Evolutionary conservation across 2,329 filamentous ascomycete genomes (phyloP), one percentile per base, ranked within the genome.

Genomic region (Pseudogymnoascus sp.): DNA sequence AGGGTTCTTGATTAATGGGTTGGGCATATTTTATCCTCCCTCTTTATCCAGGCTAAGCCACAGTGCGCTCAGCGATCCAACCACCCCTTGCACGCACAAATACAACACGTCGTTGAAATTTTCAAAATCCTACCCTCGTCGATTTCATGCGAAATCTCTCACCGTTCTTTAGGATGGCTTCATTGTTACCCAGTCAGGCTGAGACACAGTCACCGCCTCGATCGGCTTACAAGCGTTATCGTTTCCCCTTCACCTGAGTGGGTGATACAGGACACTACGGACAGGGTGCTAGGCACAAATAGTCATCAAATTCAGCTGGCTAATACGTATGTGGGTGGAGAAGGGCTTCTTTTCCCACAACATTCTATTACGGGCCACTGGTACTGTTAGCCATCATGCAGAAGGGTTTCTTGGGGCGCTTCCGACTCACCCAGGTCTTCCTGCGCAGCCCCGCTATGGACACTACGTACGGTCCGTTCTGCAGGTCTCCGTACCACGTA

Each of bases 161-260:
- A 56, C 50, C 50, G 50, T 56, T 56, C 28, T 56, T 56, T 56
- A 6, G 26, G 50, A 56, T 56, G 26, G 28, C 50, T 56, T 56
- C 50, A 56, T 56, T 56, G 50, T 56, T 56, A 56, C 50, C 50
- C 50, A 56, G 50, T 56, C 50, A 56, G 50, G 50, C 16, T 56
- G 50, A 33, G 50, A 56, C 50, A 56, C 50, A 56, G 50, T 56
- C 50, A 56, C 50, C 50, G 50, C 50, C 28, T 56, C 50, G 50
- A 56, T 56, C 50, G 50, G 50, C 50, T 56, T 56, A 56, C 50
- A 56, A 56, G 50, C 50, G 50, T 56, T 35, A 56, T 56, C 50
- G 28, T 35, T 56, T 35, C 28, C 50, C 50, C 8, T 31, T 56
- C 50, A 56, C 11, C 50, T 56, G 50, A 56, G 50, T 56, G 50